A percentile compares a stretch with the other conserved stretches of the same genome.
phyloP scores from a whole-genome alignment of 805 yeast species.

The Saccharomycopsis synnaedendra region DNA sequence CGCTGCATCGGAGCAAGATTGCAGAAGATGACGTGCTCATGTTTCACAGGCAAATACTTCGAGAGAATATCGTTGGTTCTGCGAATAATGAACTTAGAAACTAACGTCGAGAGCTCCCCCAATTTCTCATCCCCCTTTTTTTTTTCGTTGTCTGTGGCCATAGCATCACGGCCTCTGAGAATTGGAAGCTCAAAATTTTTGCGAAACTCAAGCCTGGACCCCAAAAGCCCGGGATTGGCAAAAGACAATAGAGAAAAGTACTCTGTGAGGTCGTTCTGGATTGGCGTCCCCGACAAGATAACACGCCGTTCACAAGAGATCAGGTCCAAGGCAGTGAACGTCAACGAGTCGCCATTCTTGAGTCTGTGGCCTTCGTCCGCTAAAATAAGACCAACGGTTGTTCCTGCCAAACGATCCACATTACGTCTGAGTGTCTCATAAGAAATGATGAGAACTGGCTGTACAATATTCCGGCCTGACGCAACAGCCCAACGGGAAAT shows the following conservation, averaged over 20 bases:
- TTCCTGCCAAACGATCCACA: constrained; percentile 57
- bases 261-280: constrained; percentile 90
- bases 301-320: constrained; percentile 81
- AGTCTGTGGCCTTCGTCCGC: constrained; percentile 83
- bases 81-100: constrained; percentile 83
- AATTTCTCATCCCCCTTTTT: constrained; percentile 58
- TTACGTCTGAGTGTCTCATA: constrained; percentile 89
- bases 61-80: constrained; percentile 92
- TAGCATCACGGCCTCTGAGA: constrained; percentile 79
- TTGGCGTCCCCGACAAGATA: constrained; percentile 91
- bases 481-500: constrained; percentile 81
- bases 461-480: constrained; percentile 73
- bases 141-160: constrained; percentile 72
- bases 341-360: constrained; percentile 83
- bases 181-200: constrained; percentile 76
- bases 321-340: constrained; percentile 79
- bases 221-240: constrained; percentile 90
- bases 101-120: constrained; percentile 58
- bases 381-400: constrained; percentile 76
- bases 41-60: constrained; percentile 89
- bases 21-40: constrained; percentile 94
- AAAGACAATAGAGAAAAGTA: constrained; percentile 83
- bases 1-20: constrained; percentile 70
- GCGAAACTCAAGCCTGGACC: constrained; percentile 73
- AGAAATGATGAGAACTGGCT: constrained; percentile 89